A percentile compares a stretch with the other conserved stretches of the same genome.
Conservation (phyloP, 179 eudicot genomes). For the Drosera spatulata region DNA sequence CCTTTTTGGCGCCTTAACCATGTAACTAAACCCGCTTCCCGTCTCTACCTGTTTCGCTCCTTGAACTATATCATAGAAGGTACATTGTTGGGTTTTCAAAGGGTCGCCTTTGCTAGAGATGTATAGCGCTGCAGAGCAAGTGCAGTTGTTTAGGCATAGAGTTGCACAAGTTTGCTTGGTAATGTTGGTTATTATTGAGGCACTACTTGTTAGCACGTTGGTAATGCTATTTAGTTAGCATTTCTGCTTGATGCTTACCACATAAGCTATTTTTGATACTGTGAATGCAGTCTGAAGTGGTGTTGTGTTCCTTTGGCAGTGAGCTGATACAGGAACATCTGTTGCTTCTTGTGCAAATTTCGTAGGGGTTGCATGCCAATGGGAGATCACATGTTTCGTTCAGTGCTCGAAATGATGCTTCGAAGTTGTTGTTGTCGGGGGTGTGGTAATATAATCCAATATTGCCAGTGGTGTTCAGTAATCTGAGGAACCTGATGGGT, state of each 20-base stretch:
- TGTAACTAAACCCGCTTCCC: constrained; percentile 22
- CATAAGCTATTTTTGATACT: constrained; percentile 16
- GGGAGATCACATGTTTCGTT: constrained; percentile 72
- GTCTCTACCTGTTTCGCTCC: constrained; percentile 27
- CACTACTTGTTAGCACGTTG: constrained; percentile 30
- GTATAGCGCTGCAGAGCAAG: constrained; percentile 55
- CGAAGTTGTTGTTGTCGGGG: constrained; percentile 30
- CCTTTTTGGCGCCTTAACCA: constrained; percentile 63
- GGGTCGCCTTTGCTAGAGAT: not conserved
- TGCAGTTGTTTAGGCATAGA: constrained; percentile 49
- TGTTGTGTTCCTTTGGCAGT: constrained; percentile 9
- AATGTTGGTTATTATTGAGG: constrained; percentile 6
- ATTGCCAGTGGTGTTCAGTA: constrained; percentile 61
- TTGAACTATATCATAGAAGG: constrained; percentile 36
- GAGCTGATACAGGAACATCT: constrained; percentile 54
- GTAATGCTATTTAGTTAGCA: constrained; percentile 49
- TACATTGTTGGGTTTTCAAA: constrained; percentile 22
- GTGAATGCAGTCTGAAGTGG: constrained; percentile 19
- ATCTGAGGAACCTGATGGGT: constrained; percentile 39
- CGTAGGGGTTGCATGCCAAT: constrained; percentile 50
- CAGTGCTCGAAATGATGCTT: constrained; percentile 50
- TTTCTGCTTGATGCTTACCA: constrained; percentile 24
- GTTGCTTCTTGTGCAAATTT: constrained; percentile 47
- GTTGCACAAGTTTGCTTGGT: constrained; percentile 34
- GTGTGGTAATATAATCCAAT: constrained; percentile 60